Evolutionary conservation across 2,329 filamentous ascomycete genomes (phyloP), one percentile per base, ranked within the genome.

Genomic region (Fusarium mangiferae): DNA sequence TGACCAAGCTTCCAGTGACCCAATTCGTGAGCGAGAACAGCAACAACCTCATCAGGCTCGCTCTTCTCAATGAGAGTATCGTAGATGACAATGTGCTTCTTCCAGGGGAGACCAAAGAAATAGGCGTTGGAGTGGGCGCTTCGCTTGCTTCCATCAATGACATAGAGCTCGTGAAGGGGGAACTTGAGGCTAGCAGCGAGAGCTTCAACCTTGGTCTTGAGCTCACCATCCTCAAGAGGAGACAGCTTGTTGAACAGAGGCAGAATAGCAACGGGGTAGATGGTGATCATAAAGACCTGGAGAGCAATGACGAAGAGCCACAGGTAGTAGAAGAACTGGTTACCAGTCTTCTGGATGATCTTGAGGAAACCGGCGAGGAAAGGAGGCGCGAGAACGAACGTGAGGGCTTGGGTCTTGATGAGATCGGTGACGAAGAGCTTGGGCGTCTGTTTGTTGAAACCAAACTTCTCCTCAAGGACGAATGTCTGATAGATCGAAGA

Each of bases 21-120:
- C 54, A 99, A 90, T 84, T 99, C 96, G 82, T 99, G 96, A 41
- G 94, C 95, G 61, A 99, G 87, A 60, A 99, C 95, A 75, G 96
- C 96, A 67, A 98, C 94, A 45, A 99, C 95, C 84, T 99, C 96
- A 80, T 96, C 89, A 8, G 93, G 91, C 72, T 95, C 91, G 82
- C 93, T 96, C 90, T 98, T 98, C 84, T 98, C 96, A 72, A 99
- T 95, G 73, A 99, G 85, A 10, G 97, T 99, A 82, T 99, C 96
- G 82, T 98, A 99, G 81, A 99, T 97, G 80, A 99, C 96, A 86
- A 99, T 99, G 87, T 98, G 97, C 90, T 98, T 98, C 90, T 98
- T 98, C 95, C 96, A 99, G 46, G 96, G 96, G 63, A 99, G 90
- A 69, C 96, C 96, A 78, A 97, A 98, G 86, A 99, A 99, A 84